Conservation (phyloP, 2,329 filamentous ascomycete species). For the Diaporthe australafricana region DNA sequence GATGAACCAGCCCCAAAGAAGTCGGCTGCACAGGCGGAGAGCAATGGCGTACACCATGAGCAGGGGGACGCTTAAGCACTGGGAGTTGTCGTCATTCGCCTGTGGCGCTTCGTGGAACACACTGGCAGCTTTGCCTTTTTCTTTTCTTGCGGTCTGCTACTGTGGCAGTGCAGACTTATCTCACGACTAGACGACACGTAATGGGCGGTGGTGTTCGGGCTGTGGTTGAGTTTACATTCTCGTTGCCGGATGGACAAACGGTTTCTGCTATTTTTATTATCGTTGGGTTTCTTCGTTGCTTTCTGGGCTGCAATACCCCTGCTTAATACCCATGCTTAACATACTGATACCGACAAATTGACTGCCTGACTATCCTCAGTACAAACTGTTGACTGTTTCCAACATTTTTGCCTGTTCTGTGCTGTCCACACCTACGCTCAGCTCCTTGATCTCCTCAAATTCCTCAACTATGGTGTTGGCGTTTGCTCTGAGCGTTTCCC, state of each 20-base stretch:
- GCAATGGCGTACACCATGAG: conserved; percentile 6
- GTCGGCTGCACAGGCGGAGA: neutral
- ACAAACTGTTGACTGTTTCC: neutral
- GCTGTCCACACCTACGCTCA: conserved; percentile 45
- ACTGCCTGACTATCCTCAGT: conserved; percentile 9
- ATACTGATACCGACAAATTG: conserved; percentile 3
- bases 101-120: neutral
- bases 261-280: neutral
- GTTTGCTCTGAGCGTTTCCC: conserved; percentile 47
- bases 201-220: conserved; percentile 3
- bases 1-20: conserved; percentile 28
- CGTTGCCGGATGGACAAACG: neutral
- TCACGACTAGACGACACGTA: conserved; percentile 1
- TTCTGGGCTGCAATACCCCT: conserved; percentile 20
- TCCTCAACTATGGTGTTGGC: conserved; percentile 45
- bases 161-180: neutral
- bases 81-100: neutral
- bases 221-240: neutral
- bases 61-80: conserved; percentile 21
- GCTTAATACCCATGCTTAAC: neutral
- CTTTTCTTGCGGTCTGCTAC: neutral
- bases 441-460: conserved; percentile 49
- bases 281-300: conserved; percentile 3
- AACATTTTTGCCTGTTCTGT: neutral
- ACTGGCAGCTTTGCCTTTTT: neutral